These are phyloP conservation scores for Ganoderma meredithae DNA, from an alignment of 1,284 basidiomycete genomes.

Conservation along the genomic window DNA sequence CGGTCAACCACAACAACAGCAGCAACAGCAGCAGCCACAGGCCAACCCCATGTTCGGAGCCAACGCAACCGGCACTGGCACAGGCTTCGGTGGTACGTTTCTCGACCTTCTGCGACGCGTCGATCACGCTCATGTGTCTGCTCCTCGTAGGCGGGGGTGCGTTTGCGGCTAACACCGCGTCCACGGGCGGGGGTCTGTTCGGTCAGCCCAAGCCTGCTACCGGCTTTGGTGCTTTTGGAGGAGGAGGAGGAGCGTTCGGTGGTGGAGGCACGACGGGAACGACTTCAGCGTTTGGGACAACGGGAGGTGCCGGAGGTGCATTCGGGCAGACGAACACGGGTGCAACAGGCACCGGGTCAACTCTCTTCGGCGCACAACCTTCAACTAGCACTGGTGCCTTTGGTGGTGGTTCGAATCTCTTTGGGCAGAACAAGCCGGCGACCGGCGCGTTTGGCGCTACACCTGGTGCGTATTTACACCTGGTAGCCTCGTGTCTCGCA, in stretches of 20 bases:
- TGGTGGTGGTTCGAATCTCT: conserved; percentile 45
- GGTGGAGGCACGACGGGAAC: conserved; percentile 43
- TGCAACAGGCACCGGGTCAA: conserved; percentile 25
- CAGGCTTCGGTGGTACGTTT: conserved; percentile 66
- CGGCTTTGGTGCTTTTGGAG: conserved; percentile 75
- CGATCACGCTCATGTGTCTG: conserved; percentile 14
- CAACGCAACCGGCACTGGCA: conserved; percentile 45
- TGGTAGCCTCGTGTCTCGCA: neutral
- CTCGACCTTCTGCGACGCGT: conserved; percentile 19
- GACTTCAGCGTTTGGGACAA: conserved; percentile 49
- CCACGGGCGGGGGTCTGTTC: conserved; percentile 58
- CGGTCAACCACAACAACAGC: conserved; percentile 57
- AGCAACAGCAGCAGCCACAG: conserved; percentile 58
- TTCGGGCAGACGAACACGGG: conserved; percentile 33
- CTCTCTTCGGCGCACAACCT: conserved; percentile 37
- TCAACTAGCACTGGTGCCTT: conserved; percentile 39
- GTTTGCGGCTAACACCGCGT: conserved; percentile 58
- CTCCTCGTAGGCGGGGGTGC: conserved; percentile 48
- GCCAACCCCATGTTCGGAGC: conserved; percentile 83
- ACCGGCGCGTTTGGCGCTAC: conserved; percentile 51
- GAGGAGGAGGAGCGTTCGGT: conserved; percentile 65
- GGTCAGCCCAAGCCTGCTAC: conserved; percentile 68
- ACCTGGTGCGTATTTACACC: conserved; percentile 40
- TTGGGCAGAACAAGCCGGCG: conserved; percentile 58
- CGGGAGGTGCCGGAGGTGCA: conserved; percentile 31